Evolutionary conservation across 345 rosid species (phyloP).

Genomic region (Turritis glabra): DNA sequence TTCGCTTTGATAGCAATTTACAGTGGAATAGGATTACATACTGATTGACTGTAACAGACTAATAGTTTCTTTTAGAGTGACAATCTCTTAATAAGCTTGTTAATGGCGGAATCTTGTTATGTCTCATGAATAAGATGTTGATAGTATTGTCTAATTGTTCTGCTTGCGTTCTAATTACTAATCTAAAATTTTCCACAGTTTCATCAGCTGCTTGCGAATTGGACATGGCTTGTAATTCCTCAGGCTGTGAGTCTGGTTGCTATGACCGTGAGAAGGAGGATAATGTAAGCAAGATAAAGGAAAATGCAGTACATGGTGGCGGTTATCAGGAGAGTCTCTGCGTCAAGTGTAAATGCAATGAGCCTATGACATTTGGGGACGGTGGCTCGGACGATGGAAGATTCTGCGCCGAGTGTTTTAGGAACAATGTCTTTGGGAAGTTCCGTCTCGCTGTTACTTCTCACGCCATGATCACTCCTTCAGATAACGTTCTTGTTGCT

Average conservation of each 20-base stretch:
- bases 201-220: not conserved
- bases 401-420: slow-evolving; percentile 77
- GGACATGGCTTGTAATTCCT: slow-evolving; percentile 70
- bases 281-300: slow-evolving; percentile 34
- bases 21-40: not conserved
- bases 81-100: not conserved
- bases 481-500: slow-evolving; percentile 87
- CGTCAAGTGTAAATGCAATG: slow-evolving; percentile 72
- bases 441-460: slow-evolving; percentile 82
- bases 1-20: not conserved
- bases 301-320: not conserved
- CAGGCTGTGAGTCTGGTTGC: slow-evolving; percentile 64
- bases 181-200: not conserved
- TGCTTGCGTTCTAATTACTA: not conserved
- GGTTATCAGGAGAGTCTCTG: slow-evolving; percentile 42
- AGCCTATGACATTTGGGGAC: slow-evolving; percentile 45
- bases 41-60: not conserved
- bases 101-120: not conserved
- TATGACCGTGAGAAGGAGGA: slow-evolving; percentile 40
- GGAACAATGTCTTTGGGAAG: slow-evolving; percentile 74
- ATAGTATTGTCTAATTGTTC: not conserved
- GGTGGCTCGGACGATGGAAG: slow-evolving; percentile 50
- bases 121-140: not conserved
- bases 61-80: not conserved
- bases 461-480: slow-evolving; percentile 84